A percentile compares a stretch with the other conserved stretches of the same genome.
Evolutionary conservation across 2,329 filamentous ascomycete species (phyloP).

Genomic region (Colletotrichum shisoi): DNA sequence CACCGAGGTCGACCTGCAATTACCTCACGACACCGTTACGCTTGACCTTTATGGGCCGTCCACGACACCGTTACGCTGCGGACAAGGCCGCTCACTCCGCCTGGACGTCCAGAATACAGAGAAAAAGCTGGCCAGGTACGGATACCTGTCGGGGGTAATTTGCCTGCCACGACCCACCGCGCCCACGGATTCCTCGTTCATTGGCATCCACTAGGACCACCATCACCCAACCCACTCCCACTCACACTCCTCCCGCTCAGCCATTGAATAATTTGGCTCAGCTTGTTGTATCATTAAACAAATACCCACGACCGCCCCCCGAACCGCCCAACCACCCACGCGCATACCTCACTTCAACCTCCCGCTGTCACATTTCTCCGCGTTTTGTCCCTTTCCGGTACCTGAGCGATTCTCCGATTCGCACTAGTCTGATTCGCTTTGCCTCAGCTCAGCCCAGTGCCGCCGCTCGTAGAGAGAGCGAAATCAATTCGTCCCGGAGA

Average conservation of each 20-base stretch:
- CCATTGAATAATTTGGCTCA: not conserved
- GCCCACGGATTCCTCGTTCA: slow-evolving; percentile 17
- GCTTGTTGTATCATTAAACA: slow-evolving; percentile 19
- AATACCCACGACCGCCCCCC: slow-evolving; percentile 35
- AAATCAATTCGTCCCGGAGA: slow-evolving; percentile 37
- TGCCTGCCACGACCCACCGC: slow-evolving; percentile 23
- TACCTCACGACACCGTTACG: slow-evolving; percentile 12
- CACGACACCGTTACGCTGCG: not conserved
- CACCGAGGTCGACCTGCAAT: slow-evolving; percentile 32
- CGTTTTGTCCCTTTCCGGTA: slow-evolving; percentile 32
- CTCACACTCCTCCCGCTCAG: not conserved
- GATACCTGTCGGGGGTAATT: slow-evolving; percentile 9
- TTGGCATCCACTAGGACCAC: not conserved
- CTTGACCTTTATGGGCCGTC: no score
- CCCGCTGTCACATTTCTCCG: slow-evolving; percentile 39
- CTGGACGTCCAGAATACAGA: not conserved
- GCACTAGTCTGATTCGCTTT: slow-evolving; percentile 31
- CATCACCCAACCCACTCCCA: not conserved
- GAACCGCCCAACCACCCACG: slow-evolving; percentile 30
- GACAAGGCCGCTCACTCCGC: slow-evolving; percentile 4
- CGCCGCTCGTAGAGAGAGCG: slow-evolving; percentile 37
- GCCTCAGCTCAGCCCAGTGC: slow-evolving; percentile 7
- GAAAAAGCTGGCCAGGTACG: slow-evolving; percentile 1
- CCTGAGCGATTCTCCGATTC: slow-evolving; percentile 29
- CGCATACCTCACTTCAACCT: slow-evolving; percentile 15